A percentile compares a stretch with the other conserved stretches of the same genome.
Conservation (phyloP, 2,329 filamentous ascomycete genomes). For the Aspergillus felis region DNA sequence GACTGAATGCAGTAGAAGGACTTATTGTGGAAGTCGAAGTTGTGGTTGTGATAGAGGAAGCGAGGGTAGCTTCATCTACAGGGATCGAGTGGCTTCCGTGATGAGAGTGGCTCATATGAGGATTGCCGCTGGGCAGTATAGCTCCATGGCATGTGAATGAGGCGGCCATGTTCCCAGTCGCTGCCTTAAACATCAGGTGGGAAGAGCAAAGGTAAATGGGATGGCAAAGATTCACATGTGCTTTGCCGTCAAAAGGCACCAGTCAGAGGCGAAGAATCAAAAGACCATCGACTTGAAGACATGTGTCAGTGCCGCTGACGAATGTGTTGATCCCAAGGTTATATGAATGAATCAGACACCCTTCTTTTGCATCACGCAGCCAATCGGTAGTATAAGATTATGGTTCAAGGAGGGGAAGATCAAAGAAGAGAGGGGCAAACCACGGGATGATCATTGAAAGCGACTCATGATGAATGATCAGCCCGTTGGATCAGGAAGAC, state of each 20-base stretch:
- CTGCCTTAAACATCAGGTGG: constrained; percentile 7
- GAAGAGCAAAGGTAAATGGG: not conserved
- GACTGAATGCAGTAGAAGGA: constrained; percentile 7
- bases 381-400: constrained; percentile 13
- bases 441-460: constrained; percentile 1
- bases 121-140: constrained; percentile 13
- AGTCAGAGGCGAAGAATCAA: constrained; percentile 4
- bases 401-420: constrained; percentile 13
- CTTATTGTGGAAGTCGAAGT: not conserved
- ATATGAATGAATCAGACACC: not conserved
- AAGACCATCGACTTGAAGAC: not conserved
- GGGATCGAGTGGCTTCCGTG: not conserved
- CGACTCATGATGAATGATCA: not conserved
- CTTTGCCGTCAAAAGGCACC: constrained; percentile 12
- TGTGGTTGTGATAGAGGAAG: not conserved
- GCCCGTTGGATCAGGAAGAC: constrained; percentile 8
- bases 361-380: not conserved
- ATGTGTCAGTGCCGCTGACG: not conserved
- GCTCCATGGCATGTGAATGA: constrained; percentile 28
- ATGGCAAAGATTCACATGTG: constrained; percentile 12
- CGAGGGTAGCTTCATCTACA: not conserved
- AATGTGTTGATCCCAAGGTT: not conserved
- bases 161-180: constrained; percentile 8
- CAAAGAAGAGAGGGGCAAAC: not conserved
- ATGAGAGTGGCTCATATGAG: constrained; percentile 1